Percentiles rank a stretch among this genome's conserved stretches.
Evolutionary conservation across 257 asterid species (phyloP).

Genomic region (Ajuga chamaepitys): DNA sequence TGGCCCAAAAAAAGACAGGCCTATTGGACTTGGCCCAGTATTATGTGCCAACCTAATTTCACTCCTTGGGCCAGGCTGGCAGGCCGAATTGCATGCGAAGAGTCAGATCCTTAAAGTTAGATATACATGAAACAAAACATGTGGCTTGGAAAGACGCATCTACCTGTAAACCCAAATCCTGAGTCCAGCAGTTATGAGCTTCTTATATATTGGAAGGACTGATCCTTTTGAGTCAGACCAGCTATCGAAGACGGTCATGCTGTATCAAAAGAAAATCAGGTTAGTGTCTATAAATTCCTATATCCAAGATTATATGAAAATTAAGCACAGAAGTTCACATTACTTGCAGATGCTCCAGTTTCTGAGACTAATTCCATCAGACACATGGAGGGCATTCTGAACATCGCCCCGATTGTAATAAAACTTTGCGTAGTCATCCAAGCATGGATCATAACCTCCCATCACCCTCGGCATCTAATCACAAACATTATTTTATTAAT

Average conservation of each 20-base stretch:
- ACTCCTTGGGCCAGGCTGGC: no score
- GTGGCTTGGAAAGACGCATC: neutral
- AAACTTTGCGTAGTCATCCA: conserved; percentile 60
- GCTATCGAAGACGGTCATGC: conserved; percentile 48
- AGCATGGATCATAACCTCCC: conserved; percentile 88
- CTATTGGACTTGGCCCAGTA: no score
- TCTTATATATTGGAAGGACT: conserved; percentile 73
- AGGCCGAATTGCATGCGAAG: no score
- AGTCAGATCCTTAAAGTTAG: no score
- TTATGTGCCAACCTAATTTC: no score
- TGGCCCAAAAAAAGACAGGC: no score
- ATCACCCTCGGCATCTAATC: conserved; percentile 63
- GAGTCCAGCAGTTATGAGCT: conserved; percentile 67
- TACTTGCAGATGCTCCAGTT: conserved; percentile 95
- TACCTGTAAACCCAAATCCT: conserved; percentile 91
- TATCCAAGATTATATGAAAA: neutral
- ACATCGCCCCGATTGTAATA: conserved; percentile 70
- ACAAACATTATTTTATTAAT: no score
- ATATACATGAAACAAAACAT: neutral
- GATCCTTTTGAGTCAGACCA: conserved; percentile 60
- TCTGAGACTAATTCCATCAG: conserved; percentile 40
- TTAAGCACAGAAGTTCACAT: neutral
- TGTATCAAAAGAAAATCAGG: conserved; percentile 22
- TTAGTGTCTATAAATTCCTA: neutral
- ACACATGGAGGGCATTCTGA: conserved; percentile 78